Percentiles rank a stretch among this genome's conserved stretches.
These are phyloP conservation scores for Ophiostoma sp. DNA, from an alignment of 2,329 filamentous ascomycete species.

Conservation along the genomic window DNA sequence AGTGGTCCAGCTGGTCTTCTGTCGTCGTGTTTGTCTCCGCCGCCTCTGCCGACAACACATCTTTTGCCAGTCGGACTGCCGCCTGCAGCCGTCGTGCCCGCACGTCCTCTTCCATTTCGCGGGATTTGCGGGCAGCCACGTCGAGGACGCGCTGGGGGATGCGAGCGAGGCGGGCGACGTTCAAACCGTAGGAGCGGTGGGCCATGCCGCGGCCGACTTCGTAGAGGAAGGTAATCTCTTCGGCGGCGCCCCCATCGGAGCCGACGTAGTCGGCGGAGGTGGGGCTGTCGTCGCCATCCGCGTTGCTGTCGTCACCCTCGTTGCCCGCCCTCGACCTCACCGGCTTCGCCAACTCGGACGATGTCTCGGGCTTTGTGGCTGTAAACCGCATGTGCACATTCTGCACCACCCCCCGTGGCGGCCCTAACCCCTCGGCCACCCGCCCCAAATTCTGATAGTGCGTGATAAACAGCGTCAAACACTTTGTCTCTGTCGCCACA, in stretches of 20 bases:
- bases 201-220: constrained; percentile 89
- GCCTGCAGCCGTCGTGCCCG: constrained; percentile 61
- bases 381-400: constrained; percentile 96
- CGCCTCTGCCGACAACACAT: constrained; percentile 41
- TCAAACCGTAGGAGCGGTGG: constrained; percentile 90
- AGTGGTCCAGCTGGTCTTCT: constrained; percentile 51
- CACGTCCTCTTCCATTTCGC: constrained; percentile 74
- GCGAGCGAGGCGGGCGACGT: constrained; percentile 83
- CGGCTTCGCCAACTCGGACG: constrained; percentile 8
- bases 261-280: not conserved
- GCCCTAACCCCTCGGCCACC: constrained; percentile 66
- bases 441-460: constrained; percentile 86
- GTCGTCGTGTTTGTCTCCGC: not conserved
- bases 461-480: constrained; percentile 92
- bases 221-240: constrained; percentile 92
- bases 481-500: constrained; percentile 70
- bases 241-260: not conserved
- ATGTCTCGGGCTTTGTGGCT: constrained; percentile 14
- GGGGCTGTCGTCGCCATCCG: not conserved
- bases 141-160: constrained; percentile 77
- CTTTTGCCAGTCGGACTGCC: constrained; percentile 44
- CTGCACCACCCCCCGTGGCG: constrained; percentile 56
- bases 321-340: no score
- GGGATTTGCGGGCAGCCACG: constrained; percentile 75
- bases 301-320: not conserved